Conservation (phyloP, 805 yeast species). For the Pichia occidentalis region DNA sequence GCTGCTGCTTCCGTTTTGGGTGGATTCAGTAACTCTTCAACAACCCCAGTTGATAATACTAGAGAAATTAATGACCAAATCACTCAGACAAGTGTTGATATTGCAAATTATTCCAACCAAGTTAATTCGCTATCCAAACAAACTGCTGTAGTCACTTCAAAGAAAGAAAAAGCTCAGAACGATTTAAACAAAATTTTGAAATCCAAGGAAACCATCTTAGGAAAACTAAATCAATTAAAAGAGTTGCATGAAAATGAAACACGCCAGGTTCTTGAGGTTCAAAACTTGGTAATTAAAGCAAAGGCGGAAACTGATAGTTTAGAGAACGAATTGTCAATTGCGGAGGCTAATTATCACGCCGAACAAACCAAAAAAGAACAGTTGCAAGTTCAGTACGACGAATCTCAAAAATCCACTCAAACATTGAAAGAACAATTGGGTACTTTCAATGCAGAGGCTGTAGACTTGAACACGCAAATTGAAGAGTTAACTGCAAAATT, state of each 20-base stretch:
- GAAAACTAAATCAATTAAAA: conserved; percentile 61
- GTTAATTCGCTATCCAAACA: conserved; percentile 72
- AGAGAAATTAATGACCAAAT: conserved; percentile 46
- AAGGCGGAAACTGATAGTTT: conserved; percentile 62
- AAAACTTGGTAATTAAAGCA: conserved; percentile 51
- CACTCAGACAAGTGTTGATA: conserved; percentile 74
- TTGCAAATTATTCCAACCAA: conserved; percentile 83
- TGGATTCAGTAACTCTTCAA: conserved; percentile 1
- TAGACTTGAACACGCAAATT: conserved; percentile 50
- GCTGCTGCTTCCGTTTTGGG: background rate
- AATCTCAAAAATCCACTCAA: conserved; percentile 61
- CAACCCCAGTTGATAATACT: background rate
- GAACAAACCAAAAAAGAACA: conserved; percentile 58
- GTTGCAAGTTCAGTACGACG: conserved; percentile 53
- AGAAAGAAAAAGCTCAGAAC: conserved; percentile 66
- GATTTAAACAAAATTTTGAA: conserved; percentile 65
- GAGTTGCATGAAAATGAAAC: conserved; percentile 74
- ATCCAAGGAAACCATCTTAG: conserved; percentile 64
- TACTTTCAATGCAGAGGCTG: conserved; percentile 57
- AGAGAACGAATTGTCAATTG: conserved; percentile 62
- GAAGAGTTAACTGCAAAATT: conserved; percentile 47
- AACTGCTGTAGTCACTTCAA: conserved; percentile 61
- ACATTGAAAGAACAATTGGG: conserved; percentile 64
- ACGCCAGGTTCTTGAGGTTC: conserved; percentile 66
- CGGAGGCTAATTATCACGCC: conserved; percentile 73